phyloP scores from a whole-genome alignment of 768 basidiomycete species.

The Russula sp. region DNA sequence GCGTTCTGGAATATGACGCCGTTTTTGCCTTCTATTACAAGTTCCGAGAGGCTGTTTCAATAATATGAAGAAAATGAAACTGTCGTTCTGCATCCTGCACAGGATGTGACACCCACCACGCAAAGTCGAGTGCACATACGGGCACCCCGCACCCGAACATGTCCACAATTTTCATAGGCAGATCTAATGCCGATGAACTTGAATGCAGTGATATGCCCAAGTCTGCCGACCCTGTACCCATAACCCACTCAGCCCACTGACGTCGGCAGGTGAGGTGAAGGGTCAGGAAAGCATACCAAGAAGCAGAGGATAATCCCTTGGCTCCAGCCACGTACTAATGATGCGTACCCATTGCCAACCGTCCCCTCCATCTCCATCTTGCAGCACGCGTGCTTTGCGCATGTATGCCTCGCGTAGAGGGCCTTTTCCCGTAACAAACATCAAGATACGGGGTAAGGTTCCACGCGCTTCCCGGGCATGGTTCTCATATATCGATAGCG shows the following conservation, averaged over 20 bases:
- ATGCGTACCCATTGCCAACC: conserved; percentile 74
- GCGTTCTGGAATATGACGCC: conserved; percentile 73
- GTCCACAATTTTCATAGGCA: conserved; percentile 99
- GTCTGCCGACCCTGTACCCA: conserved; percentile 71
- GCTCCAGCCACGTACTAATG: conserved; percentile 81
- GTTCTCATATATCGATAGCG: conserved; percentile 63
- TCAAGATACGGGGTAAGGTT: conserved; percentile 66
- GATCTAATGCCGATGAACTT: conserved; percentile 83
- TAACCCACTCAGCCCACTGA: not conserved
- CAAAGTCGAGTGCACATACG: conserved; percentile 83
- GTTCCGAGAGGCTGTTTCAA: conserved; percentile 63
- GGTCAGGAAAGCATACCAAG: conserved; percentile 46
- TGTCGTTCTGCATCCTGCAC: not conserved
- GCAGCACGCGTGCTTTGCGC: conserved; percentile 51
- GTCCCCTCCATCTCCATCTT: conserved; percentile 34
- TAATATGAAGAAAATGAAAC: not conserved
- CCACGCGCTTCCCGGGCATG: conserved; percentile 36
- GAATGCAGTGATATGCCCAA: conserved; percentile 87
- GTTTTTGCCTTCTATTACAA: conserved; percentile 80
- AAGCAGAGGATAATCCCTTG: conserved; percentile 82
- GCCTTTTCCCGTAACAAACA: conserved; percentile 89
- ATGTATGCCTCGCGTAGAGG: conserved; percentile 72
- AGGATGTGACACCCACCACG: conserved; percentile 51
- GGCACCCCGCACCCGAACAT: conserved; percentile 98
- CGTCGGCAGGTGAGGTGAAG: not conserved